Evolutionary conservation across 441 rosid species (phyloP), one percentile per base, ranked within the genome.

Genomic region (Hypseocharis bilobata): DNA sequence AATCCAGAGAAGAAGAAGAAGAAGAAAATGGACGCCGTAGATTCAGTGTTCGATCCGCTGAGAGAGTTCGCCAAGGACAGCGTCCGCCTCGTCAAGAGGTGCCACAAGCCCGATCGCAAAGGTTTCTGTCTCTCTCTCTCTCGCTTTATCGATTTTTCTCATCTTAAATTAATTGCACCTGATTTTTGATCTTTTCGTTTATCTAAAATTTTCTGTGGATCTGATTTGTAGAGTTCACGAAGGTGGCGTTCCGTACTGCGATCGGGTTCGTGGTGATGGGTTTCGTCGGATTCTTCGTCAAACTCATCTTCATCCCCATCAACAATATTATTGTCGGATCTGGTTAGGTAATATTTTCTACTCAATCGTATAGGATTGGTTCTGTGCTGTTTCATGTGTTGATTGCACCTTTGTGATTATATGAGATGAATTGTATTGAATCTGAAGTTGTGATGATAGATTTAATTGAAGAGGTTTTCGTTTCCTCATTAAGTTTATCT

Each of bases 241-340:
- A 89, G 77, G 92, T 86, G 20, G 96, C 88, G 6, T 73, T 83
- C 55, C 92, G 96, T 69, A 87, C 96, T 11, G 92, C 92, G 16
- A 86, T 89, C 20, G 92, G 94, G 4, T 88, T 89, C 65, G 88
- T 88, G 52, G 95, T 88, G 69, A 89, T 89, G 92, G 95, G 95
- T 70, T 88, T 89, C 36, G 89, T 86, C 0, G 96, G 95, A 0
- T 87, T 88, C 84, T 84, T 89, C 68, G 92, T 86, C 45, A 89
- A 89, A 86, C 81, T 89, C 68, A 86, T 89, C 71, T 89, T 89
- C 72, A 88, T 88, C 70, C 96, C 95, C 0, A 88, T 88, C 75
- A 89, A 88, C 82, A 87, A 85, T 76, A 88, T 86, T 71, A 85
- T 89, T 70, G 96, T 88, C 22, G 90, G 92, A 45, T 86, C 92